Base-by-base conservation (phyloP, 768 basidiomycete genomes). In the Hygrophoropsis aurantiaca region DNA sequence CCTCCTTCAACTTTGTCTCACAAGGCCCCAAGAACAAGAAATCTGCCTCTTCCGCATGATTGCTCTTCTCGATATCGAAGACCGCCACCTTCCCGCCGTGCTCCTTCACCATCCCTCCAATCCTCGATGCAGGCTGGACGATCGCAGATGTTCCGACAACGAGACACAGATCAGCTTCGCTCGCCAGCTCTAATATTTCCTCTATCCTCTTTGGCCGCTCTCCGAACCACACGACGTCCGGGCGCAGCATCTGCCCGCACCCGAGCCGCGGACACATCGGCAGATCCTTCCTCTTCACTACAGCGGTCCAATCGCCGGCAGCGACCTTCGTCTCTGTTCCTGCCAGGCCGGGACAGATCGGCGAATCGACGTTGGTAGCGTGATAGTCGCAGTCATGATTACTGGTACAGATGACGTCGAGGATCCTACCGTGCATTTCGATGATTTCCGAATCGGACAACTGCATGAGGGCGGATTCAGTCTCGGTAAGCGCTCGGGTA, bases 21-120 rank as follows among this genome's bases (percentile, higher is more conserved):
- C 69, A 70, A 23, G 53, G 49, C 1, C 69, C 67, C 21, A 63
- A 36, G 50, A 72, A 68, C 2, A 65, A 41, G 47, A 69, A 74
- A 16, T 42, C 19, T n/a, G 10, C 41, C 40, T 59, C 13, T 43
- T 71, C 62, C 2, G 67, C 66, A 10, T 61, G 39, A 11, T 59
- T 52, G 36, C 62, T 61, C 3, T 44, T 44, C 18, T 56, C 50
- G 19, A 72, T 19, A 44, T 65, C 64, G 50, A 65, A 66, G 11
- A 65, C 57, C 1, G 64, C 64, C 5, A 65, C 57, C 44, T 50
- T 54, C 13, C 62, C 65, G 20, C 62, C 65, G 21, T 51, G 33
- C 4, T 33, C 27, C 32, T 47, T 23, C 11, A 58, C 54, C 30
- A 37, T 21, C 5, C 42, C 44, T 20, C 38, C 46, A 18, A 52